Percentiles rank a stretch among this genome's conserved stretches.
Conservation (phyloP, 345 rosid genomes). For the Syzygium aqueum region DNA sequence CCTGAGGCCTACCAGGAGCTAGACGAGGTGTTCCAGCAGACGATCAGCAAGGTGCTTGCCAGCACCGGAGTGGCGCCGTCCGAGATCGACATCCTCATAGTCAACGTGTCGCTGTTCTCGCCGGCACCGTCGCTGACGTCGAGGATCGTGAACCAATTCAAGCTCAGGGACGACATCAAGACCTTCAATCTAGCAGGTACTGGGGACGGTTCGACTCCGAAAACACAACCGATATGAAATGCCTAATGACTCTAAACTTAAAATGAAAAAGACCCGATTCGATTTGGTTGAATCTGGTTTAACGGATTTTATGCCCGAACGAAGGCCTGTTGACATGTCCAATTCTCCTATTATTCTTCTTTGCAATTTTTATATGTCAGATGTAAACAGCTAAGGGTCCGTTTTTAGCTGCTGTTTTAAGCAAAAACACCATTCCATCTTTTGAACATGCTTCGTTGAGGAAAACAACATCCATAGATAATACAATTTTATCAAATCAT, state of each 20-base stretch:
- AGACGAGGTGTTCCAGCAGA: conserved; percentile 45
- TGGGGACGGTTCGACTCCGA: conserved; percentile 58
- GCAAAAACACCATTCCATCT: background rate
- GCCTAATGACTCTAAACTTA: conserved; percentile 20
- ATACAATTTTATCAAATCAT: background rate
- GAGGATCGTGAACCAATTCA: conserved; percentile 52
- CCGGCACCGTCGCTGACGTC: conserved; percentile 60
- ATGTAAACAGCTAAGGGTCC: background rate
- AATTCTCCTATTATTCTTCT: background rate
- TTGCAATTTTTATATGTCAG: background rate
- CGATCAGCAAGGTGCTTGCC: conserved; percentile 47
- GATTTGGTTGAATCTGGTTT: background rate
- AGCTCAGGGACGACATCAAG: conserved; percentile 55
- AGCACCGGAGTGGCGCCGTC: conserved; percentile 41
- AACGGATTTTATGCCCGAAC: background rate
- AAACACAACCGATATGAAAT: conserved; percentile 26
- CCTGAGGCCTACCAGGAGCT: conserved; percentile 37
- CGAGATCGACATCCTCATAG: conserved; percentile 50
- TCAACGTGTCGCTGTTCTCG: conserved; percentile 56
- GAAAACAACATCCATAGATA: background rate
- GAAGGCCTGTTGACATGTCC: background rate
- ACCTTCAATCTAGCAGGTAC: conserved; percentile 58
- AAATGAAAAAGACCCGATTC: background rate
- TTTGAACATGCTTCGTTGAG: background rate
- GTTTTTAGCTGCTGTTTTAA: background rate